Evolutionary conservation across 2,329 filamentous ascomycete species (phyloP), one percentile per base, ranked within the genome.

Genomic region (Neofusicoccum ribis): DNA sequence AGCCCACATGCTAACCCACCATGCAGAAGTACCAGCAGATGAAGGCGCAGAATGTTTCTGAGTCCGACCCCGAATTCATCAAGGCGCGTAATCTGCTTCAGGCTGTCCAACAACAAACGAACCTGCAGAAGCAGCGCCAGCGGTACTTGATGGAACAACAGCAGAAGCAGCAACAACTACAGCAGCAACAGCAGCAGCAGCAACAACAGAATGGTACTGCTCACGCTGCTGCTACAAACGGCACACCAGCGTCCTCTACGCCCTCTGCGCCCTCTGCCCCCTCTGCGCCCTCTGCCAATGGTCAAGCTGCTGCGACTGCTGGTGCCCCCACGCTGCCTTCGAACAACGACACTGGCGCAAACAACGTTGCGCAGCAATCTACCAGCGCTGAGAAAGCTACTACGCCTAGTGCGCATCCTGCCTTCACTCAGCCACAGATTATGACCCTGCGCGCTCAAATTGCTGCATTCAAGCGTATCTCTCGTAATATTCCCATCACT

Each of bases 391-490:
- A 76, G 64, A 76, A 75, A 8, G 71, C 72, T 1, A 72, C 74
- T 14, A 70, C 71, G 1, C 64, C 69, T 58, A 68, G 66, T 31
- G 67, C 67, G 15, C 66, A 69, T 8, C 69, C 70, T 15, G 67
- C 70, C 15, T 93, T 97, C 75, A 89, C 88, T 12, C 85, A 86
- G 27, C 91, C 95, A 65, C 95, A 99, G 76, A 81, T 97, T 51
- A 84, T 85, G 27, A 87, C 91, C 49, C 81, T 99, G 9, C 86
- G 92, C 67, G 89, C 91, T 69, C 95, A 99, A 76, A 97, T 98
- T 59, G 85, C 90, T 71, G 93, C 94, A 0, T 98, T 97, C 80
- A 96, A 96, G 78, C 85, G 93, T 69, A 83, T 99, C 3, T 90
- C 91, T 5, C 96, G 95, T 78, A 97, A 97, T 70, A 84, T 90